A percentile compares a stretch with the other conserved stretches of the same genome.
Evolutionary conservation across 108 stramenopile species (phyloP).

Genomic region (Skeletonema costatum): DNA sequence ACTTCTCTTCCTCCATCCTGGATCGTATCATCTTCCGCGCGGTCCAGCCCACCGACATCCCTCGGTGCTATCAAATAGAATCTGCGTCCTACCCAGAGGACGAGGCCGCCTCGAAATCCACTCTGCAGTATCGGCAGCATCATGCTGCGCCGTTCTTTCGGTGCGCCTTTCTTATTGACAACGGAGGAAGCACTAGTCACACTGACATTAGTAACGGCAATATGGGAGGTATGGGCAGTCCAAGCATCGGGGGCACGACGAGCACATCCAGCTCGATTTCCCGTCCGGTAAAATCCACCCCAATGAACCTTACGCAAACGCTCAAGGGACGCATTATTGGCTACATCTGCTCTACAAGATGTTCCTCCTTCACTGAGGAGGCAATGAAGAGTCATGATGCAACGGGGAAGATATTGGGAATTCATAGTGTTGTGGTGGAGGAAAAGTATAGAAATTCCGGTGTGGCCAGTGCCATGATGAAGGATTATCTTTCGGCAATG

Average conservation of each 20-base stretch:
- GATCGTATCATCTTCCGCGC: slow-evolving; percentile 52
- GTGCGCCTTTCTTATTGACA: slow-evolving; percentile 62
- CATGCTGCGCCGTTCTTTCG: slow-evolving; percentile 86
- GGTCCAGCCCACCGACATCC: slow-evolving; percentile 77
- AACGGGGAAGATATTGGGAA: slow-evolving; percentile 69
- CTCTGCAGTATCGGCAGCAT: slow-evolving; percentile 87
- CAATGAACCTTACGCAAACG: slow-evolving; percentile 18
- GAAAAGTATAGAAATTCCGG: slow-evolving; percentile 61
- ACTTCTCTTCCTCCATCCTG: slow-evolving; percentile 5
- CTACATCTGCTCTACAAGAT: slow-evolving; percentile 85
- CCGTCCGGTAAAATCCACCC: slow-evolving; percentile 16
- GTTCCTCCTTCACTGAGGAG: slow-evolving; percentile 59
- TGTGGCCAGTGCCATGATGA: slow-evolving; percentile 62
- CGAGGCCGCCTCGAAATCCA: slow-evolving; percentile 81
- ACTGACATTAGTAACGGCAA: background rate
- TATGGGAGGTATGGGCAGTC: slow-evolving; percentile 6
- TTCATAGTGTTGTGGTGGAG: slow-evolving; percentile 84
- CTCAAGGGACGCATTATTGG: slow-evolving; percentile 62
- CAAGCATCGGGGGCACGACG: slow-evolving; percentile 5
- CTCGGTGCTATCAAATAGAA: slow-evolving; percentile 65
- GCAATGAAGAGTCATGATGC: slow-evolving; percentile 74
- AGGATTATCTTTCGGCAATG: slow-evolving; percentile 61
- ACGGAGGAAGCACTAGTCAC: background rate
- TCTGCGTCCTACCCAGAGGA: slow-evolving; percentile 72
- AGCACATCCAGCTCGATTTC: slow-evolving; percentile 18